Evolutionary conservation across 2,329 filamentous ascomycete genomes (phyloP).

Genomic region (Botrytis fragariae): DNA sequence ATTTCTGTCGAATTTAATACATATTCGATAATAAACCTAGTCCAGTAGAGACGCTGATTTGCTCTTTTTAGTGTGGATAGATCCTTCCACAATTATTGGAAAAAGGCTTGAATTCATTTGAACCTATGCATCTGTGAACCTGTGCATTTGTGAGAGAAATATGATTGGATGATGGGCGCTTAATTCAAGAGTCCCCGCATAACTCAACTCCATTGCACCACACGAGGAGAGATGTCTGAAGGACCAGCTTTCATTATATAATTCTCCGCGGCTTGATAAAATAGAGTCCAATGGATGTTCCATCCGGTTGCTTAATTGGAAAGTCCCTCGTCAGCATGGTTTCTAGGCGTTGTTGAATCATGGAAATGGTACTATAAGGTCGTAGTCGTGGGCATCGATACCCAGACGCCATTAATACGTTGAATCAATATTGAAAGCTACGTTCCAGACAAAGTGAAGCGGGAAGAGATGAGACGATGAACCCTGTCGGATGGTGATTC

Average conservation of each 20-base stretch:
- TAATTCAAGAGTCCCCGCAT: slow-evolving; percentile 15
- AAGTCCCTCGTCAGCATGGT: slow-evolving; percentile 9
- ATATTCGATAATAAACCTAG: slow-evolving; percentile 6
- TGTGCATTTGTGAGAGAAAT: slow-evolving; percentile 18
- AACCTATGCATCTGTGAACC: slow-evolving; percentile 18
- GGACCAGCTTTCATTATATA: slow-evolving; percentile 16
- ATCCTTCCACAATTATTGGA: slow-evolving; percentile 20
- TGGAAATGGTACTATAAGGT: slow-evolving; percentile 7
- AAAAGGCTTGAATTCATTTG: slow-evolving; percentile 13
- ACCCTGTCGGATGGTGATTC: slow-evolving; percentile 10
- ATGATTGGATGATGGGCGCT: slow-evolving; percentile 20
- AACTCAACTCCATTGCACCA: slow-evolving; percentile 11
- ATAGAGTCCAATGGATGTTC: not conserved
- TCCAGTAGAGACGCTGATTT: slow-evolving; percentile 4
- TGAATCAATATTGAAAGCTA: not conserved
- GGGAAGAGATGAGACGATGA: not conserved
- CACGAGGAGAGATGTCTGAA: slow-evolving; percentile 8
- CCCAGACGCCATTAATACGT: slow-evolving; percentile 5
- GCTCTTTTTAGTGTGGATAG: slow-evolving; percentile 17
- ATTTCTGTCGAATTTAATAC: slow-evolving; percentile 11
- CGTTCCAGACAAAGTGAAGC: slow-evolving; percentile 10
- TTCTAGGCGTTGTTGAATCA: not conserved
- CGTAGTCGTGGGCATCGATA: slow-evolving; percentile 14
- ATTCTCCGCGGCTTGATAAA: slow-evolving; percentile 2
- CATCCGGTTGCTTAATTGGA: slow-evolving; percentile 10